Evolutionary conservation across 2,329 filamentous ascomycete genomes (phyloP).

Genomic region (Ceratocystis alfenasii): DNA sequence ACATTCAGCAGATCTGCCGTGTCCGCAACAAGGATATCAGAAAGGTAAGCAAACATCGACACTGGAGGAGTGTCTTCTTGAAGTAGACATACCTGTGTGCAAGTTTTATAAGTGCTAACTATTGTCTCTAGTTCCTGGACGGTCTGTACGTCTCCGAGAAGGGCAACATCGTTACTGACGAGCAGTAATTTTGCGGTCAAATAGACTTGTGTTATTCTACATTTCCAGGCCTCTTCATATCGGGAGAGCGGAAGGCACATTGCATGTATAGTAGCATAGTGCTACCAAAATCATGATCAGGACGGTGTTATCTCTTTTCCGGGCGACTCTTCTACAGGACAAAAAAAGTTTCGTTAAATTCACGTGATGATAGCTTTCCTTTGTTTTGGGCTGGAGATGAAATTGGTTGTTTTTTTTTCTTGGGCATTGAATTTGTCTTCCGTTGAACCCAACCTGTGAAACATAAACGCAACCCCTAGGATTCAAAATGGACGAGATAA

Average conservation of each 20-base stretch:
- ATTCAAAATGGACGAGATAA: too few species aligned
- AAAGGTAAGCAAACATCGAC: constrained; percentile 50
- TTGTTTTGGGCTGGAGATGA: constrained; percentile 17
- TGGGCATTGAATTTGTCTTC: constrained; percentile 1
- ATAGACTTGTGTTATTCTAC: constrained; percentile 39
- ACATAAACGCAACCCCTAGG: background rate
- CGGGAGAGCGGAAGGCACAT: constrained; percentile 51
- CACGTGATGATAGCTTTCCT: constrained; percentile 19
- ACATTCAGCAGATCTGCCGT: constrained; percentile 99
- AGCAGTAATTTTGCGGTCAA: constrained; percentile 38
- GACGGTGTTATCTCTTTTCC: constrained; percentile 25
- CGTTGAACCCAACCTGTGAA: constrained; percentile 4
- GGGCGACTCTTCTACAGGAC: constrained; percentile 21
- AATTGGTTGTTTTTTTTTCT: constrained; percentile 11
- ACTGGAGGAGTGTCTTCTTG: background rate
- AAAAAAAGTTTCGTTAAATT: constrained; percentile 24
- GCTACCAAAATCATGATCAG: constrained; percentile 31
- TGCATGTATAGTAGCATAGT: constrained; percentile 48
- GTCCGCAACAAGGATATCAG: constrained; percentile 99
- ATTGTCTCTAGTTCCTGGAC: constrained; percentile 71
- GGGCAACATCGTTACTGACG: constrained; percentile 77
- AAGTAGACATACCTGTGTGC: background rate
- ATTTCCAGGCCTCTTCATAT: constrained; percentile 43
- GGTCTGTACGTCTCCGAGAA: constrained; percentile 99
- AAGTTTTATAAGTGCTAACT: constrained; percentile 24